Percentiles rank a stretch among this genome's conserved stretches.
phyloP scores from a whole-genome alignment of 306 rosid genomes.

The Lathyrus oleraceus region DNA sequence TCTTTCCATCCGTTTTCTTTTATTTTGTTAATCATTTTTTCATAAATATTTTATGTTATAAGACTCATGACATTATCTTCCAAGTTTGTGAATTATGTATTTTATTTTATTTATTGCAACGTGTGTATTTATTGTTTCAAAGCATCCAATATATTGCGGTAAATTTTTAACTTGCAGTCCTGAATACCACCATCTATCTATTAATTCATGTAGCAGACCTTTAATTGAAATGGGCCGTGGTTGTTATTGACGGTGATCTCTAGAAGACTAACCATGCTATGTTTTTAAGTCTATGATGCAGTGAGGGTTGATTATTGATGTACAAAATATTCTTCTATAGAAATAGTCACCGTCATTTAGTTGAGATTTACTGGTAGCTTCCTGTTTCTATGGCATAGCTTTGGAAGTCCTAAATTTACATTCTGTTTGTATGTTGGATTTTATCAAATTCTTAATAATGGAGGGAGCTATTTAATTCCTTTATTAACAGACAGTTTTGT shows the following conservation, averaged over 20 bases:
- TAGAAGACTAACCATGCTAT: constrained; percentile 9
- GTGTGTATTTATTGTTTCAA: background rate
- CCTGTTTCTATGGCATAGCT: background rate
- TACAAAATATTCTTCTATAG: constrained; percentile 1
- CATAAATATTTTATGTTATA: background rate
- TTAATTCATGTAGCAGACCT: background rate
- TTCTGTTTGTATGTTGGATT: constrained; percentile 15
- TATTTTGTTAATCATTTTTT: too few relatives aligned
- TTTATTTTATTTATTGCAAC: background rate
- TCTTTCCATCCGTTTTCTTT: too few relatives aligned
- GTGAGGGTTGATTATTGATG: constrained; percentile 9
- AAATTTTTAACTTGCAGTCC: background rate
- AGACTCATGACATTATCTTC: background rate
- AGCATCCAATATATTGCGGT: background rate
- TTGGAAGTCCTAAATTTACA: background rate
- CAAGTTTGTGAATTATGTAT: background rate
- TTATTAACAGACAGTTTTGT: constrained; percentile 34
- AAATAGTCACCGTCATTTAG: background rate
- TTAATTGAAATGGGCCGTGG: background rate
- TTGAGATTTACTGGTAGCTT: constrained; percentile 19
- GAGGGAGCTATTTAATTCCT: constrained; percentile 12
- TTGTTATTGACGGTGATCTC: background rate
- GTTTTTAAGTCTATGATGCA: constrained; percentile 9
- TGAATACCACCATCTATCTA: background rate
- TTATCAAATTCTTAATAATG: constrained; percentile 20